Conservation (phyloP, 2,329 filamentous ascomycete genomes). For the Triangularia verruculosa region DNA sequence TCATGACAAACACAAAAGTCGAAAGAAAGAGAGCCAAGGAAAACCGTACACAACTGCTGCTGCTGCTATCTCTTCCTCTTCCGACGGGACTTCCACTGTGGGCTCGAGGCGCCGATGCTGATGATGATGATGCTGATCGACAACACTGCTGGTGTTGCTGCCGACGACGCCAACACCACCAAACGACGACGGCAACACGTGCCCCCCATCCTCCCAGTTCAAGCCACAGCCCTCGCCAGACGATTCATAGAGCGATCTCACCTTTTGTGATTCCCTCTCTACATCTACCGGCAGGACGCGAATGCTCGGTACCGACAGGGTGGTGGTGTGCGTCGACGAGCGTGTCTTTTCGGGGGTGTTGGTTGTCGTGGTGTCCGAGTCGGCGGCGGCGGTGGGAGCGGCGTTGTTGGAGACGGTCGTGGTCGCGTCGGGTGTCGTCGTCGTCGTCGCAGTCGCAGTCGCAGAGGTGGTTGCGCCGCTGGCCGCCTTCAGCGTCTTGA, state of each 20-base stretch:
- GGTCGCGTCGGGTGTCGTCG: background rate
- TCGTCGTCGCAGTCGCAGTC: slow-evolving; percentile 9
- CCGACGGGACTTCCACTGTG: slow-evolving; percentile 49
- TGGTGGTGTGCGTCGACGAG: slow-evolving; percentile 16
- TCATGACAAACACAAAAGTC: slow-evolving; percentile 19
- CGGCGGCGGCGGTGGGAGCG: slow-evolving; percentile 8
- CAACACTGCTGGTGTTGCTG: slow-evolving; percentile 44
- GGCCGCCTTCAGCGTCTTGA: slow-evolving; percentile 16
- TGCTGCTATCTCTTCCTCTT: slow-evolving; percentile 46
- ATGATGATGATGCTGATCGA: slow-evolving; percentile 47
- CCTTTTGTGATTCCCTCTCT: slow-evolving; percentile 64
- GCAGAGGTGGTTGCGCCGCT: background rate
- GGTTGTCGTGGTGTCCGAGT: slow-evolving; percentile 19
- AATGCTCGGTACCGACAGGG: slow-evolving; percentile 44
- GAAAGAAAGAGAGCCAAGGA: slow-evolving; percentile 39
- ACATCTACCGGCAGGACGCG: slow-evolving; percentile 53
- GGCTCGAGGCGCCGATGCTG: slow-evolving; percentile 48
- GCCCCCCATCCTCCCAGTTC: slow-evolving; percentile 52
- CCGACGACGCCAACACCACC: slow-evolving; percentile 9
- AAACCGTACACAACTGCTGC: slow-evolving; percentile 55
- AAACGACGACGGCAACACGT: background rate
- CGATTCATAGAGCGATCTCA: slow-evolving; percentile 62
- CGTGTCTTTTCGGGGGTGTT: slow-evolving; percentile 19
- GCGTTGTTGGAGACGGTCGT: no score
- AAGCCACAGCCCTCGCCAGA: slow-evolving; percentile 44